Conservation (phyloP, 2,329 filamentous ascomycete genomes). For the Bipolaris victoriae region DNA sequence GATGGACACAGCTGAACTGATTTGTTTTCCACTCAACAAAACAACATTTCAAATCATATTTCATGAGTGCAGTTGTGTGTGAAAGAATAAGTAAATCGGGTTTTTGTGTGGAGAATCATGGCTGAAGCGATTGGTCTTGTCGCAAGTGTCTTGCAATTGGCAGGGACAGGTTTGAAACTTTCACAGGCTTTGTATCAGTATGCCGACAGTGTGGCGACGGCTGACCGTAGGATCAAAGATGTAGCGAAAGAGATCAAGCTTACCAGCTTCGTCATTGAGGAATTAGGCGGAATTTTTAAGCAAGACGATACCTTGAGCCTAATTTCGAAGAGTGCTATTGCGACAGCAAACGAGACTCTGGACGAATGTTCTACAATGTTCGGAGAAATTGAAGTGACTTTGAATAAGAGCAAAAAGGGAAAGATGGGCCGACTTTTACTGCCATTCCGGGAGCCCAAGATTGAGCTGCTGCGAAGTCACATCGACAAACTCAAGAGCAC, state of each 20-base stretch:
- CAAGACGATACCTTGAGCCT: constrained; percentile 30
- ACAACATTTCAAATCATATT: neutral
- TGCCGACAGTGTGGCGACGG: constrained; percentile 39
- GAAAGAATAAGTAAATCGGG: neutral
- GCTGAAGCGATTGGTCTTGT: constrained; percentile 35
- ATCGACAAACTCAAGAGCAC: constrained; percentile 43
- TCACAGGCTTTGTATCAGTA: constrained; percentile 41
- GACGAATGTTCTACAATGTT: constrained; percentile 37
- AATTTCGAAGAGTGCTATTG: constrained; percentile 33
- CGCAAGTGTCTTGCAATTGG: constrained; percentile 42
- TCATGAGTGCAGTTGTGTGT: neutral
- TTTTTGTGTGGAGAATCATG: constrained; percentile 17
- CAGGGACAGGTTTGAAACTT: constrained; percentile 38
- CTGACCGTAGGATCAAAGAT: constrained; percentile 36
- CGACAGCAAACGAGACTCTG: constrained; percentile 38
- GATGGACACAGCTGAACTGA: neutral
- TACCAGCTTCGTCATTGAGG: constrained; percentile 38
- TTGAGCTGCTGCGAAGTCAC: constrained; percentile 36
- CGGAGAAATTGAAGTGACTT: constrained; percentile 28
- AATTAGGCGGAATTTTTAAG: constrained; percentile 37
- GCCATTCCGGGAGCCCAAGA: constrained; percentile 41
- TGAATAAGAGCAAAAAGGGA: constrained; percentile 37
- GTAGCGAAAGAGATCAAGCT: constrained; percentile 39
- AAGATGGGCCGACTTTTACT: constrained; percentile 33
- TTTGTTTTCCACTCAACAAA: too few species aligned